These are phyloP conservation scores for Sambucus nigra DNA, from an alignment of 129 eudicot genomes.

Conservation along the genomic window DNA sequence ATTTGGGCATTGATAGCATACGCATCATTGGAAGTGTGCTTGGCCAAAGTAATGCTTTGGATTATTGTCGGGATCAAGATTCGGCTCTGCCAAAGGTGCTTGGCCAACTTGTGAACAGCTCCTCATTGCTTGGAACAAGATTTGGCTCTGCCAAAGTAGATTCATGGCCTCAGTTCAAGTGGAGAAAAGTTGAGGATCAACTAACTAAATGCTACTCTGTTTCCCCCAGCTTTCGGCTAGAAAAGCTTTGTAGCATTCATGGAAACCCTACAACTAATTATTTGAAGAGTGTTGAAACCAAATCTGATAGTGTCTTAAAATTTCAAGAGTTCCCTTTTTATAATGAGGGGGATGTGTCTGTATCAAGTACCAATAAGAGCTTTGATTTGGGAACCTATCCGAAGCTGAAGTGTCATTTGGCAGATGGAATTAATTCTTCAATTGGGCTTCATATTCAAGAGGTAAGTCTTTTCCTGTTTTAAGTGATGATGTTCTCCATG, in stretches of 20 bases:
- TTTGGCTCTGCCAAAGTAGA: conserved; percentile 20
- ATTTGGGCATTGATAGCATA: too few relatives aligned
- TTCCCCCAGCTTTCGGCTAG: conserved; percentile 28
- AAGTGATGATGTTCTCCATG: not conserved
- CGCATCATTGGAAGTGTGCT: too few relatives aligned
- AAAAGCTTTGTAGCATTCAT: conserved; percentile 12
- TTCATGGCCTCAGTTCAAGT: conserved; percentile 53
- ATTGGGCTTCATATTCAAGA: conserved; percentile 22
- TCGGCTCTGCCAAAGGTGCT: too few relatives aligned
- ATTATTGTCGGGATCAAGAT: too few relatives aligned
- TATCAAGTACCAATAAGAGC: conserved; percentile 24
- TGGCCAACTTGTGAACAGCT: conserved; percentile 6
- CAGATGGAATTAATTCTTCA: conserved; percentile 19
- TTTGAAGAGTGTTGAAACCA: conserved; percentile 15
- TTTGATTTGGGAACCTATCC: conserved; percentile 11
- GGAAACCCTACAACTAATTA: conserved; percentile 11
- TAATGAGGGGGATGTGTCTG: conserved; percentile 14
- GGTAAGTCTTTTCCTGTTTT: conserved; percentile 31
- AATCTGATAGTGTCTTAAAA: conserved; percentile 12
- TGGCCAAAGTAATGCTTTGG: too few relatives aligned
- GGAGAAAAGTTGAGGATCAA: conserved; percentile 38
- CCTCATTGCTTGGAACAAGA: conserved; percentile 14
- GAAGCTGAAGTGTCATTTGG: conserved; percentile 12
- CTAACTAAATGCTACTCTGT: conserved; percentile 29
- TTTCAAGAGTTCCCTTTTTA: conserved; percentile 13